Evolutionary conservation across 2,329 filamentous ascomycete genomes (phyloP), one percentile per base, ranked within the genome.

Genomic region (Aspergillus ibericus): DNA sequence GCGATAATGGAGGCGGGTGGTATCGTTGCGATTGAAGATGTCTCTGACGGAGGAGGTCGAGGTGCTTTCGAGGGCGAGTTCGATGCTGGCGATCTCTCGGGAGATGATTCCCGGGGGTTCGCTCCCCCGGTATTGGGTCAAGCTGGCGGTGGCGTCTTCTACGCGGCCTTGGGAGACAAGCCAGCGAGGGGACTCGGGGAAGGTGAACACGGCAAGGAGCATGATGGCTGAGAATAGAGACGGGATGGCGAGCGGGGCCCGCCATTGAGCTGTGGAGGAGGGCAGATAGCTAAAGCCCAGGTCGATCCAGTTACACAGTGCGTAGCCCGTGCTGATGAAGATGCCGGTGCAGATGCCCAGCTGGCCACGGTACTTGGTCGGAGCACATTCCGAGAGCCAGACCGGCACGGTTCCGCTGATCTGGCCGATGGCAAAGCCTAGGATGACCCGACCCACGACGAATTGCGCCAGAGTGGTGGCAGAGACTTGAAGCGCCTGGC

Each of bases 1-100:
- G 22, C 81, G 79, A 67, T 82, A 80, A 53, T 83, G 75, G 63
- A 82, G 76, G n/a, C 79, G 74, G 53, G 81, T 74, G 51, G 79
- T 75, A 52, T 74, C 77, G 74, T 83, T 82, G 5, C 70, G 66
- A 68, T 40, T 16, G 15, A 84, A 56, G 3, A 58, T 29, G 20
- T 63, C 62, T 6, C 12, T 35, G n/a, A 83, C 7, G 71, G 75
- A 80, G 63, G 80, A 77, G 29, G 74, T 73, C 78, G 73, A 50
- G 52, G 6, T 50, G 20, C 57, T 80, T 18, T 22, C 78, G 13
- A 79, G 64, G 1, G 78, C 77, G 0, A 73, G 73, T 56, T 78
- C 78, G 29, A 84, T 83, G 25, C 75, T 78, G 2, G 73, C 70
- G 3, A 84, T 71, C 62, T 83, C 81, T 2, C 73, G 69, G 20